Percentiles rank a stretch among this genome's conserved stretches.
These are phyloP conservation scores for Chlorociboria aeruginascens DNA, from an alignment of 495 filamentous ascomycete species.

Conservation along the genomic window DNA sequence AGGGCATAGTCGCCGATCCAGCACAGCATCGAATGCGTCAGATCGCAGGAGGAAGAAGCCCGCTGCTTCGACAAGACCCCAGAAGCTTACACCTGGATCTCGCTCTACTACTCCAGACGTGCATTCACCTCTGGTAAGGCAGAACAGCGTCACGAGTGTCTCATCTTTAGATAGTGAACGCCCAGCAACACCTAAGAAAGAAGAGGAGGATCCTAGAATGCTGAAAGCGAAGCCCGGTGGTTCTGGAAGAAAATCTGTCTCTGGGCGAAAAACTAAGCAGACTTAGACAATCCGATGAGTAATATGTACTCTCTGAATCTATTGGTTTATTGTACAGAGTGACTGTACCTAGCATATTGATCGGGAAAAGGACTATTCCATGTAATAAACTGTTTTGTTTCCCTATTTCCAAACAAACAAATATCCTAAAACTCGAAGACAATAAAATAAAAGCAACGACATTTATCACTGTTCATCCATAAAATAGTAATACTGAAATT, in stretches of 20 bases:
- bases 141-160: conserved; percentile 29
- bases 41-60: conserved; percentile 28
- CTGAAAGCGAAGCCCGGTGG: conserved; percentile 4
- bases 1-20: conserved; percentile 27
- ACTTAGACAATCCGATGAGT: conserved; percentile 2
- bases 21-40: conserved; percentile 34
- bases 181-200: conserved; percentile 3
- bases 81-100: conserved; percentile 24
- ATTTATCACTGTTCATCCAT: too few relatives aligned
- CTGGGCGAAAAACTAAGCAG: conserved; percentile 5
- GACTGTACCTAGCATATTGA: neutral
- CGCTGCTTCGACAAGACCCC: neutral
- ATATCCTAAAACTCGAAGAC: neutral
- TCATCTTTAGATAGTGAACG: conserved; percentile 13
- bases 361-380: too few relatives aligned
- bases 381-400: too few relatives aligned
- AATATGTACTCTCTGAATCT: too few relatives aligned
- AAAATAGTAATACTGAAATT: too few relatives aligned
- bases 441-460: too few relatives aligned
- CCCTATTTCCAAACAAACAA: neutral
- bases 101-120: conserved; percentile 39
- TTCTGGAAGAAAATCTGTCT: conserved; percentile 2
- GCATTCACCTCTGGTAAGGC: conserved; percentile 35
- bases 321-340: too few relatives aligned
- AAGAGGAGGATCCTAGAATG: conserved; percentile 8